These are phyloP conservation scores for Bretschneidera sinensis DNA, from an alignment of 345 rosid genomes.

Conservation along the genomic window DNA sequence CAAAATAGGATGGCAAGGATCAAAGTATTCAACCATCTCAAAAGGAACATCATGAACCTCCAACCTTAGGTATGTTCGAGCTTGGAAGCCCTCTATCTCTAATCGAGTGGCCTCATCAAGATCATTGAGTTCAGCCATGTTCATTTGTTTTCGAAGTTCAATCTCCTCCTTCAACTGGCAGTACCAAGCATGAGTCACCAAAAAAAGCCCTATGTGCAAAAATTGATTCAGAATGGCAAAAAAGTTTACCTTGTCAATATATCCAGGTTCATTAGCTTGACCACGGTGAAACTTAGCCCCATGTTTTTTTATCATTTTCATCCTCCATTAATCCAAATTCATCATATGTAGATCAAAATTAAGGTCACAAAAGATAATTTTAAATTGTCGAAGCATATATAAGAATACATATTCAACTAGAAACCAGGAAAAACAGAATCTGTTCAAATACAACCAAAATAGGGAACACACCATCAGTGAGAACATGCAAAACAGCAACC, in stretches of 20 bases:
- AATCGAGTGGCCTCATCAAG: conserved; percentile 73
- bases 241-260: conserved; percentile 59
- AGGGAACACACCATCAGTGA: background rate
- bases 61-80: conserved; percentile 79
- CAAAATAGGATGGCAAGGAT: conserved; percentile 80
- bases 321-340: conserved; percentile 60
- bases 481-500: background rate
- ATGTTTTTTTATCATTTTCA: conserved; percentile 44
- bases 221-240: background rate
- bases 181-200: conserved; percentile 23
- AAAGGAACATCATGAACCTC: conserved; percentile 88
- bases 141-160: conserved; percentile 74
- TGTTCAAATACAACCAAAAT: background rate
- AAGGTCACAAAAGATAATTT: conserved; percentile 42
- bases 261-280: conserved; percentile 61
- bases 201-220: conserved; percentile 6
- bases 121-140: conserved; percentile 67
- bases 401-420: no score
- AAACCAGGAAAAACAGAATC: no score
- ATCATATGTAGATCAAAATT: conserved; percentile 48
- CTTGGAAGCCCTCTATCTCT: conserved; percentile 81
- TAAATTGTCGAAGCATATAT: background rate
- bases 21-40: conserved; percentile 92
- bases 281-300: conserved; percentile 30
- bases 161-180: conserved; percentile 82